Conservation (phyloP, 129 eudicot species). For the Calendula officinalis region DNA sequence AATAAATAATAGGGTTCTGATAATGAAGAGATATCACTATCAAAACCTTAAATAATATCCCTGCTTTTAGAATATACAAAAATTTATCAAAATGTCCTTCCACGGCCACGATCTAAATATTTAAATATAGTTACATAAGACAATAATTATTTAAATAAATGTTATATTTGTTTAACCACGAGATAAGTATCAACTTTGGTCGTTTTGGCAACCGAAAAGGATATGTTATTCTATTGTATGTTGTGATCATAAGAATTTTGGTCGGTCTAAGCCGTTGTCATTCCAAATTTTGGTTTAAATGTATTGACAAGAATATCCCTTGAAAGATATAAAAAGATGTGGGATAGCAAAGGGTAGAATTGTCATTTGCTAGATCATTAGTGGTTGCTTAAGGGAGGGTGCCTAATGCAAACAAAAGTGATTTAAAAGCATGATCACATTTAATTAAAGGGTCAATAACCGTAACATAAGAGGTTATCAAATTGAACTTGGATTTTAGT, state of each 20-base stretch:
- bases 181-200: neutral
- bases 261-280: slow-evolving; percentile 40
- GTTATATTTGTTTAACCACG: neutral
- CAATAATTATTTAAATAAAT: no score
- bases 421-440: slow-evolving; percentile 29
- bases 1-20: no score
- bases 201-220: slow-evolving; percentile 20
- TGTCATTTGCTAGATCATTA: slow-evolving; percentile 13
- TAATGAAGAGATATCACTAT: no score
- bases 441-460: slow-evolving; percentile 25
- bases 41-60: no score
- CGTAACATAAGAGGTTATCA: slow-evolving; percentile 31
- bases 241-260: slow-evolving; percentile 31
- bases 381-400: slow-evolving; percentile 22
- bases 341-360: slow-evolving; percentile 9
- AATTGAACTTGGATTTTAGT: slow-evolving; percentile 36
- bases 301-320: slow-evolving; percentile 22
- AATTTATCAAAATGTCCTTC: neutral
- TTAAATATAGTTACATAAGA: neutral
- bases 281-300: neutral
- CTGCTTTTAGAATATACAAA: no score
- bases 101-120: neutral
- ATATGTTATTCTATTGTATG: slow-evolving; percentile 33
- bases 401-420: slow-evolving; percentile 38
- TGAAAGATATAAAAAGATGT: neutral